These are phyloP conservation scores for Ophiosphaerella herpotricha DNA, from an alignment of 2,329 filamentous ascomycete species.

Conservation along the genomic window DNA sequence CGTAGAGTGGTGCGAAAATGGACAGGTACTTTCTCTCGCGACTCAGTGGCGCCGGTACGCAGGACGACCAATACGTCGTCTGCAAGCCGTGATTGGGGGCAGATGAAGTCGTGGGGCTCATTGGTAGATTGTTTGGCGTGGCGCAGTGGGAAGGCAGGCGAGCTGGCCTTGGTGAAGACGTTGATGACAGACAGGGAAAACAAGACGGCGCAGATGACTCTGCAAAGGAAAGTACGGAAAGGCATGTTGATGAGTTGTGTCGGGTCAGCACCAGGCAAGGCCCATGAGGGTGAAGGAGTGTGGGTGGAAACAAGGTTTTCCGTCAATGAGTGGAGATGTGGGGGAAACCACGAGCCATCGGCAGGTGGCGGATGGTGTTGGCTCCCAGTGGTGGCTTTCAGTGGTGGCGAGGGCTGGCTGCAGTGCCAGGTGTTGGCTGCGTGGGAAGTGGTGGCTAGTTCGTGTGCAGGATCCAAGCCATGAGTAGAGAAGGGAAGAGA, in stretches of 20 bases:
- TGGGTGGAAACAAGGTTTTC: constrained; percentile 2
- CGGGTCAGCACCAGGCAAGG: constrained; percentile 26
- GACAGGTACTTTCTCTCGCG: constrained; percentile 60
- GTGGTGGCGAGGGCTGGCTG: constrained; percentile 5
- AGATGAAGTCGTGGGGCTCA: constrained; percentile 25
- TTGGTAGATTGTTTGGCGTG: constrained; percentile 27
- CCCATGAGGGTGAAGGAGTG: constrained; percentile 9
- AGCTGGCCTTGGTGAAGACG: constrained; percentile 36
- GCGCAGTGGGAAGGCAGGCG: constrained; percentile 35
- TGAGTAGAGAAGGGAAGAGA: constrained; percentile 2
- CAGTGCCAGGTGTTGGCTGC: background rate
- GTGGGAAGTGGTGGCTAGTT: background rate
- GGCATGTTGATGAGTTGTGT: constrained; percentile 26
- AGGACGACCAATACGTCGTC: constrained; percentile 63
- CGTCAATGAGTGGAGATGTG: constrained; percentile 13
- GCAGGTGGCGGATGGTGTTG: constrained; percentile 10
- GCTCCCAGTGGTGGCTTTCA: constrained; percentile 1
- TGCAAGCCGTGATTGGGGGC: constrained; percentile 39
- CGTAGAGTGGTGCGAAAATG: constrained; percentile 62
- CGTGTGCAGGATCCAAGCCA: background rate
- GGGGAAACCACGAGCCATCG: constrained; percentile 14
- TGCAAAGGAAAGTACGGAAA: constrained; percentile 39
- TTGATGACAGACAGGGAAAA: constrained; percentile 43
- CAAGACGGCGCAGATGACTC: constrained; percentile 38
- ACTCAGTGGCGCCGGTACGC: constrained; percentile 64